phyloP scores from a whole-genome alignment of 257 asterid genomes.

The Anisodus acutangulus region DNA sequence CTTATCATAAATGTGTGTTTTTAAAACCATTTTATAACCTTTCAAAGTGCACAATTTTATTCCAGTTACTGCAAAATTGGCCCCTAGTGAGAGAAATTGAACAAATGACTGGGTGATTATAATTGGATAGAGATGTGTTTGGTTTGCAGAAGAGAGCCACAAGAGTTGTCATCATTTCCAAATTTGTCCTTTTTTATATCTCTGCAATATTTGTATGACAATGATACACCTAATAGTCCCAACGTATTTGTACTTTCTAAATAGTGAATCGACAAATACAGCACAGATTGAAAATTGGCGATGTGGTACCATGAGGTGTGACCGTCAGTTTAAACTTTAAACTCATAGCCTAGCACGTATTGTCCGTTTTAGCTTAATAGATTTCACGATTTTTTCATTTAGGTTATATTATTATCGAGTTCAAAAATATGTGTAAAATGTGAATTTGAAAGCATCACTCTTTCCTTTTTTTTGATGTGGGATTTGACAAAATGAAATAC shows the following conservation, averaged over 20 bases:
- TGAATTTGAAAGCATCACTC: too few relatives aligned
- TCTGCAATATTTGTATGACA: background rate
- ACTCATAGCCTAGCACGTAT: background rate
- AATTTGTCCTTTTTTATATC: constrained; percentile 12
- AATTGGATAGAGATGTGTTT: background rate
- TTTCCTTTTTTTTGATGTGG: too few relatives aligned
- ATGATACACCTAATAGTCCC: background rate
- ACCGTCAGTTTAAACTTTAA: background rate
- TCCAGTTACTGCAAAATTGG: background rate
- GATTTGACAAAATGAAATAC: too few relatives aligned
- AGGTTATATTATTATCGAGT: too few relatives aligned
- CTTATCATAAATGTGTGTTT: too few relatives aligned
- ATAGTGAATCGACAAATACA: background rate
- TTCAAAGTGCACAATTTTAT: background rate
- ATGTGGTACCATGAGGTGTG: background rate
- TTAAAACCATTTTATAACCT: background rate
- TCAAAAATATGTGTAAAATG: too few relatives aligned
- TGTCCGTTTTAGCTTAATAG: background rate
- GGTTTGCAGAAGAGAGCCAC: background rate
- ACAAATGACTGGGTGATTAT: background rate
- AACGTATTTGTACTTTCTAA: background rate
- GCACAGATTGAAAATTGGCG: background rate
- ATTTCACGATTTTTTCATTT: background rate
- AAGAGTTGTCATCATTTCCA: constrained; percentile 14
- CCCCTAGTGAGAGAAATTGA: background rate